Base-by-base conservation (phyloP, 1,284 basidiomycete genomes). In the Marasmius oreades region DNA sequence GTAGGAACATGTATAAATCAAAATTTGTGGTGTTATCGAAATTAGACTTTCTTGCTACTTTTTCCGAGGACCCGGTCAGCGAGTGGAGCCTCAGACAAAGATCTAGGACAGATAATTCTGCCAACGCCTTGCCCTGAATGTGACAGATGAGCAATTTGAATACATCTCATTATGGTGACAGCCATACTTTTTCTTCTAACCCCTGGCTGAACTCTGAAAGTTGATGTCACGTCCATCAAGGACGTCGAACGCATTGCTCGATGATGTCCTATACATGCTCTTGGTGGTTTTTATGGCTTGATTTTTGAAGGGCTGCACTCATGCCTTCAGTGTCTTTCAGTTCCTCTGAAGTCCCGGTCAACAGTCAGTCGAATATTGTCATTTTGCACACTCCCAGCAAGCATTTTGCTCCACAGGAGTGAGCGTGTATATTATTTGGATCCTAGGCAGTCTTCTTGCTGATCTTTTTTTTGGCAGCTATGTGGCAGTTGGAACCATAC, bases 401-500 rank as follows among this genome's bases (percentile, higher is more conserved):
- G 10, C 28, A 18, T 23, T 20, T 18, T 20, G 4, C 44, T 23
- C 44, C 44, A 11, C 2, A 45, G 5, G 44, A 45, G 44, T 45
- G 14, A 45, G 44, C 5, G 28, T 10, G 28, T 31, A 31, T 23
- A 11, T 45, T 23, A 7, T 12, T 4, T 42, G 20, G 16, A 18
- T 20, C 51, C 16, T 34, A 34, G 23, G 7, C 46, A 51, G 24
- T 54, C 24, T 2, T 33, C 26, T 18, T 51, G 36, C 43, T 39
- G 31, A 54, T 34, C 28, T 31, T 4, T 31, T 4, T 31, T 8
- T 20, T 43, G 39, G 46, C 44, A 80, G 75, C 62, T 81, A 80
- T 66, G 65, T 82, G 57, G 73, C 77, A 33, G 74, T 78, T 46
- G 71, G 73, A 26, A 76, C 73, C 2, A 73, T 79, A 53, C 69